Evolutionary conservation across 2,329 filamentous ascomycete genomes (phyloP), one percentile per base, ranked within the genome.

Genomic region (Phialophora tarda): DNA sequence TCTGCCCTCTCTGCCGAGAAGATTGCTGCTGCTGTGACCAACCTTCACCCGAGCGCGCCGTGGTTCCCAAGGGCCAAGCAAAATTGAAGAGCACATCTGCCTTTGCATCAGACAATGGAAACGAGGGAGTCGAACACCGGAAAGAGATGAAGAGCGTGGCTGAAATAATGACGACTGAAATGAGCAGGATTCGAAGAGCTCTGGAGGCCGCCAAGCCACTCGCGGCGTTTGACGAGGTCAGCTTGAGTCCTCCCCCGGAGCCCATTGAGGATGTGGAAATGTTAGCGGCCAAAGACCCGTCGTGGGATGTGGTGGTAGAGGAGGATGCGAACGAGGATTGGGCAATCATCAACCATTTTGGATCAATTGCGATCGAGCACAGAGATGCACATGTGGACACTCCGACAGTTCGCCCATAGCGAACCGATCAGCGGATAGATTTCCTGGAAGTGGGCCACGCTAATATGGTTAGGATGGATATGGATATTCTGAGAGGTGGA

Each of bases 271-370:
- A 56, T 32, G 11, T 24, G 10, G 26, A 28, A 28, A 38, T 32
- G 38, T 11, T 50, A 12, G 41, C 38, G 14, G 34, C 38, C 12
- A 21, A 30, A 24, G 38, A 62, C 8, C 34, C 38, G 12, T 62
- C 53, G 30, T 62, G 60, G 60, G 50, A 62, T 48, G 10, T 55
- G 34, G 55, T 62, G 12, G 34, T 23, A 8, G 53, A 62, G 26
- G 41, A 34, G 14, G 60, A 56, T 32, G 51, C 60, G 28, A 56
- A 47, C 23, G 60, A 62, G 53, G 60, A 56, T 30, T 62, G 60
- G 60, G 34, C 32, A 21, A 38, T 62, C 17, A 56, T 62, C 28
- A 56, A 62, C 26, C 60, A 55, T 17, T 56, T 62, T 30, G 60
- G 60, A 4, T 56, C 23, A 48, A 21, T 47, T 59, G 51, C 47